A percentile compares a stretch with the other conserved stretches of the same genome.
Conservation (phyloP, 2,329 filamentous ascomycete species). For the Camillea tinctor region DNA sequence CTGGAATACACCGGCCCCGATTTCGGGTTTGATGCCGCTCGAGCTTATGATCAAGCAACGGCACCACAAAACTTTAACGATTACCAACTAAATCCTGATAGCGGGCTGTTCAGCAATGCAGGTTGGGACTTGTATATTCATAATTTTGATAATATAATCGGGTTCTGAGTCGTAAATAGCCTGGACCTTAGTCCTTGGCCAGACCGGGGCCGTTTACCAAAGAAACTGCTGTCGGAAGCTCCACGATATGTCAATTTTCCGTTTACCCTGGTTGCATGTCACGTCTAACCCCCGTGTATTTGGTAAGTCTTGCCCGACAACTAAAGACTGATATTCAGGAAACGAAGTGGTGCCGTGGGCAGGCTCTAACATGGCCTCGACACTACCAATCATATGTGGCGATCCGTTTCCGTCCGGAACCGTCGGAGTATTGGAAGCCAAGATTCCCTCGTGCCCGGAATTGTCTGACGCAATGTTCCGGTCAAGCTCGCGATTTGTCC, state of each 20-base stretch:
- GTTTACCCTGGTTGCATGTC: neutral
- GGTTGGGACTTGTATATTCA: constrained; percentile 4
- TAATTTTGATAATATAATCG: neutral
- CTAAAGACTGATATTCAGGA: neutral
- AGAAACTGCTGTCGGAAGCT: constrained; percentile 8
- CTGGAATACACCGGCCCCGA: constrained; percentile 11
- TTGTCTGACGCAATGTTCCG: neutral
- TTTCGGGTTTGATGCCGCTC: constrained; percentile 11
- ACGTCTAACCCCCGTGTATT: neutral
- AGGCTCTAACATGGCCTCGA: neutral
- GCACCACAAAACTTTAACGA: neutral
- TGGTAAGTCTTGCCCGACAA: neutral
- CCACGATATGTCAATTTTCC: neutral
- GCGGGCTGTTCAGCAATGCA: constrained; percentile 3
- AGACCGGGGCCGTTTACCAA: constrained; percentile 3
- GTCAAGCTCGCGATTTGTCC: neutral
- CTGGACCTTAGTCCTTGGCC: too few species aligned
- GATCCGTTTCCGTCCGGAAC: neutral
- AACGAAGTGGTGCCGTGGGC: neutral
- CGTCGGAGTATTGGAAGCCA: neutral
- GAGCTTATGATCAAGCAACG: neutral
- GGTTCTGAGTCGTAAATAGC: neutral
- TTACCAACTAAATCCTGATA: constrained; percentile 1
- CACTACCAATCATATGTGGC: neutral
- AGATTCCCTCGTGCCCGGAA: neutral